These are phyloP conservation scores for Xylaria sp. DNA, from an alignment of 2,329 filamentous ascomycete species.

Conservation along the genomic window DNA sequence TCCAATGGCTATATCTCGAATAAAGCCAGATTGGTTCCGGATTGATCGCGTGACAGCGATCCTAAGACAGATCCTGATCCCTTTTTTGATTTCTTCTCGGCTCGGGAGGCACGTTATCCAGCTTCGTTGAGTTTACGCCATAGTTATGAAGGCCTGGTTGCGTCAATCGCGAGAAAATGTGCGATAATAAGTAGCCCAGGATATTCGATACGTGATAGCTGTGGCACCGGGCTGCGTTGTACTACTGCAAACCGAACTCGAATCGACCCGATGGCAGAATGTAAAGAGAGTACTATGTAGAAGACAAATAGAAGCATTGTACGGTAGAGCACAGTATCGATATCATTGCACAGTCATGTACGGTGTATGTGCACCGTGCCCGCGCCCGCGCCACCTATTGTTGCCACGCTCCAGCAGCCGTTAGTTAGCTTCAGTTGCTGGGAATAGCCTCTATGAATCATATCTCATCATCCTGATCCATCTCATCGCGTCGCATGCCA, in stretches of 20 bases:
- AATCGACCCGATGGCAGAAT: not conserved
- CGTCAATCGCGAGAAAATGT: not conserved
- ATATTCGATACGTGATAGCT: not conserved
- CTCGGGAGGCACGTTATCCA: not conserved
- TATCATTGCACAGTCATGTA: not conserved
- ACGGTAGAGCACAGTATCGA: too few species aligned
- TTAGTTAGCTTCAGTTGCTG: not conserved
- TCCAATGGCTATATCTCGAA: conserved; percentile 5
- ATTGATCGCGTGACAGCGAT: not conserved
- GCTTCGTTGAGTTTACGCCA: conserved; percentile 3
- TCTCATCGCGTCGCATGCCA: not conserved
- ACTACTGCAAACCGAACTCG: not conserved
- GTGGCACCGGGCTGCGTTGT: not conserved
- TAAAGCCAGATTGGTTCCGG: not conserved
- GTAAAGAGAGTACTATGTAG: too few species aligned
- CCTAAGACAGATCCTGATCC: not conserved
- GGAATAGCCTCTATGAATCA: conserved; percentile 40
- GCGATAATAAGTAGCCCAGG: not conserved
- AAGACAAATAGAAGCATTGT: too few species aligned
- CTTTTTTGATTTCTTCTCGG: not conserved
- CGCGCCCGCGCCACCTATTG: not conserved
- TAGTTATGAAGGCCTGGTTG: not conserved
- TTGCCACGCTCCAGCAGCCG: conserved; percentile 5
- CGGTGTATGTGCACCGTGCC: not conserved
- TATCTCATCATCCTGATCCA: conserved; percentile 38